These are phyloP conservation scores for Pharus latifolius DNA, from an alignment of 176 grass and related monocot species.

Conservation along the genomic window DNA sequence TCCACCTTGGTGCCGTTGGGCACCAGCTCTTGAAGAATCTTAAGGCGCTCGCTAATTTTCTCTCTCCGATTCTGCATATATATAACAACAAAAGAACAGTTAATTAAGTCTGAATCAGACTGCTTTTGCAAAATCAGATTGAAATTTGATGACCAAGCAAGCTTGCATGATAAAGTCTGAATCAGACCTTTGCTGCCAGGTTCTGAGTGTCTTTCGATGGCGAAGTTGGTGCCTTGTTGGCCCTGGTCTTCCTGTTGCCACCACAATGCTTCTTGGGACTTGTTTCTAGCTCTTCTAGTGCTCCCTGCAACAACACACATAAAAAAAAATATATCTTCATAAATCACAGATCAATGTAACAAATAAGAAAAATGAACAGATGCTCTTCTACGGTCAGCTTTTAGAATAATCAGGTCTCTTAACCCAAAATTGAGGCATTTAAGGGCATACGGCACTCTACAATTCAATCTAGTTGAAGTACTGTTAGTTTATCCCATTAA, in stretches of 20 bases:
- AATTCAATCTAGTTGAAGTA: too few species aligned
- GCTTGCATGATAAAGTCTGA: too few species aligned
- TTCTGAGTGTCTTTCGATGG: conserved; percentile 59
- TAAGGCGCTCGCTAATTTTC: conserved; percentile 73
- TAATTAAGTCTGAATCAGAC: too few species aligned
- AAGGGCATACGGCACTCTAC: too few species aligned
- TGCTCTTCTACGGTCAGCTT: too few species aligned
- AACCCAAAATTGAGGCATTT: too few species aligned
- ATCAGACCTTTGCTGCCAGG: conserved; percentile 83
- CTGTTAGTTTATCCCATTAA: too few species aligned
- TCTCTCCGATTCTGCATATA: conserved; percentile 61
- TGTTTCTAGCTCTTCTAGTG: conserved; percentile 8
- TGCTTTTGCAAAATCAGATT: background rate
- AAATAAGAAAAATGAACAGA: too few species aligned
- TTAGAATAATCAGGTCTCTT: too few species aligned
- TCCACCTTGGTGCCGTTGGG: conserved; percentile 88
- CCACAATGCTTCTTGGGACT: conserved; percentile 60
- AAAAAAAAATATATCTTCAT: too few species aligned
- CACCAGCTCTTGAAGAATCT: conserved; percentile 83
- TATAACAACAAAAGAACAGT: background rate
- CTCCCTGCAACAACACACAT: conserved; percentile 27
- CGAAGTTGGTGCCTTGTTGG: conserved; percentile 17
- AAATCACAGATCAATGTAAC: too few species aligned
- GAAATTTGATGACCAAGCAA: too few species aligned
- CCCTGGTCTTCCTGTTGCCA: conserved; percentile 43